These are phyloP conservation scores for Heliamphora ciliata DNA, from an alignment of 179 eudicot genomes.

Conservation along the genomic window DNA sequence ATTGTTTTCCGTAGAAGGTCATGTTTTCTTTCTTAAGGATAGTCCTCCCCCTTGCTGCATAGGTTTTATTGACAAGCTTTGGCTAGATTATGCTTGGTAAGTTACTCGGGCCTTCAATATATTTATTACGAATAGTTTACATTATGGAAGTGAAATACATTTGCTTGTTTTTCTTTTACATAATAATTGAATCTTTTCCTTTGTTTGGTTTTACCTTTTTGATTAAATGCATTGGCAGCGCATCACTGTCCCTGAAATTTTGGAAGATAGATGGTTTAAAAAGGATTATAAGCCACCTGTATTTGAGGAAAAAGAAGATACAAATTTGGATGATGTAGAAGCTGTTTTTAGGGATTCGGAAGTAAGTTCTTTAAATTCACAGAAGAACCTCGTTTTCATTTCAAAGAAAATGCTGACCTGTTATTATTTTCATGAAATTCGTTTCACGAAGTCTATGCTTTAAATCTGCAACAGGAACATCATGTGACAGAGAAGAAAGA, in stretches of 20 bases:
- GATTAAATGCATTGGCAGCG: constrained; percentile 46
- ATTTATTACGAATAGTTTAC: neutral
- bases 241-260: constrained; percentile 62
- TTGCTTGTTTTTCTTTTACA: neutral
- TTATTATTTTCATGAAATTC: neutral
- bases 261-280: constrained; percentile 87
- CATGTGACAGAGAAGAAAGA: constrained; percentile 74
- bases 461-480: constrained; percentile 47
- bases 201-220: neutral
- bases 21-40: neutral
- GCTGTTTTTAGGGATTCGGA: constrained; percentile 90
- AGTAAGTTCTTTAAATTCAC: constrained; percentile 36
- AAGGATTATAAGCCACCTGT: constrained; percentile 63
- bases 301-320: constrained; percentile 66
- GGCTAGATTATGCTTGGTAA: neutral
- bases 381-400: neutral
- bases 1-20: neutral
- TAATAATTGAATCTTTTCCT: neutral
- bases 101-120: neutral
- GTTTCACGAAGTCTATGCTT: constrained; percentile 15
- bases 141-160: neutral
- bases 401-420: neutral
- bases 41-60: neutral
- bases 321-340: constrained; percentile 87
- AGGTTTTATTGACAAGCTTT: neutral